Percentiles rank a stretch among this genome's conserved stretches.
phyloP scores from a whole-genome alignment of 805 yeast species.

The Kodamaea kakaduensis region DNA sequence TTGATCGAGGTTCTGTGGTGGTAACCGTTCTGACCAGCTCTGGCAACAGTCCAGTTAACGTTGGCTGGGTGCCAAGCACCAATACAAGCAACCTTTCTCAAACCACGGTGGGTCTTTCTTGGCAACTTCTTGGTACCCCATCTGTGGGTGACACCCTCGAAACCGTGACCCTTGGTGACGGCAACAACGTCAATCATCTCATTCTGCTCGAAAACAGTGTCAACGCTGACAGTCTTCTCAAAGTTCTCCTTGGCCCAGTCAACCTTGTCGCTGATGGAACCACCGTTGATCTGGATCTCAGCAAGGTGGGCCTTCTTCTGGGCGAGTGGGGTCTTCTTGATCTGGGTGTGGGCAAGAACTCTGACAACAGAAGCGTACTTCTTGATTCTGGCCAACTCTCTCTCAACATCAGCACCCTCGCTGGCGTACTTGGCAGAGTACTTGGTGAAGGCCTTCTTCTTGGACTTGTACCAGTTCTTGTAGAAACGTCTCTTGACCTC shows the following conservation, averaged over 20 bases:
- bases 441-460: conserved; percentile 99
- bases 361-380: conserved; percentile 98
- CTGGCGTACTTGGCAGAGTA: conserved; percentile 97
- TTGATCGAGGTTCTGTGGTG: conserved; percentile 99
- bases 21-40: conserved; percentile 99
- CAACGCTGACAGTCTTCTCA: conserved; percentile 96
- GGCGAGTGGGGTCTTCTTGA: conserved; percentile 97
- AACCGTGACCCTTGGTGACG: conserved; percentile 99
- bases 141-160: conserved; percentile 99
- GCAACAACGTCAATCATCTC: conserved; percentile 98
- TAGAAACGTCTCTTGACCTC: conserved; percentile 99
- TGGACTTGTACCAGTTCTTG: conserved; percentile 99
- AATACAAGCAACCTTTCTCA: conserved; percentile 99
- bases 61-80: conserved; percentile 99
- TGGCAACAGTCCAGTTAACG: conserved; percentile 99
- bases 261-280: conserved; percentile 95
- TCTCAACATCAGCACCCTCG: conserved; percentile 82
- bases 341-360: conserved; percentile 99
- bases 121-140: conserved; percentile 99
- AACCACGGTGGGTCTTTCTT: conserved; percentile 99
- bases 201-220: conserved; percentile 96
- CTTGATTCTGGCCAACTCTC: conserved; percentile 96
- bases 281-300: conserved; percentile 99
- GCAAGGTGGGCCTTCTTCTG: conserved; percentile 99
- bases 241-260: conserved; percentile 98